phyloP scores from a whole-genome alignment of 73 alveolate species.

The Uronychia setigera region DNA sequence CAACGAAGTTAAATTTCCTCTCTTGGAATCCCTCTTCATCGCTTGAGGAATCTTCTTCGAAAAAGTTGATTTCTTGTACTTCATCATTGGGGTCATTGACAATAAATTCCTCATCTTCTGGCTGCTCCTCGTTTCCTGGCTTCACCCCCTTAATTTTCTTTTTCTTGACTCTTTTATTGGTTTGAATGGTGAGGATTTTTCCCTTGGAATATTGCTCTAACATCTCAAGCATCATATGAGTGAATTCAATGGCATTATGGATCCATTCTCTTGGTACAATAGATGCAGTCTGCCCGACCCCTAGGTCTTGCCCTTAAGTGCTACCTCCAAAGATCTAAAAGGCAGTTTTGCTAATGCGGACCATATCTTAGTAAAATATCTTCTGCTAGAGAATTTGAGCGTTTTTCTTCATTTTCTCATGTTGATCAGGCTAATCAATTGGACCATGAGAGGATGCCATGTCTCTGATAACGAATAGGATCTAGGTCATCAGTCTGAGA shows the following conservation, averaged over 20 bases:
- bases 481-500: conserved; percentile 44
- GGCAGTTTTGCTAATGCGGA: conserved; percentile 27
- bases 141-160: conserved; percentile 26
- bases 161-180: conserved; percentile 30
- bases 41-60: conserved; percentile 12
- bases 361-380: conserved; percentile 57
- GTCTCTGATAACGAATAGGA: conserved; percentile 55
- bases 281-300: not conserved
- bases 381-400: conserved; percentile 57
- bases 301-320: conserved; percentile 2
- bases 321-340: conserved; percentile 35
- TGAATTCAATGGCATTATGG: conserved; percentile 56
- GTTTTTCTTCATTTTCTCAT: conserved; percentile 57
- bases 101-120: conserved; percentile 23
- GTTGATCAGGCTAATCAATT: not conserved
- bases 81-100: conserved; percentile 17
- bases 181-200: conserved; percentile 60
- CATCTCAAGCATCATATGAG: conserved; percentile 54
- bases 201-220: conserved; percentile 74
- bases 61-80: conserved; percentile 22
- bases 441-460: conserved; percentile 48
- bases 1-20: conserved; percentile 46
- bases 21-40: conserved; percentile 55
- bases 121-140: conserved; percentile 6
- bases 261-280: conserved; percentile 10